These are phyloP conservation scores for Wolfiporia cocos DNA, from an alignment of 1,284 basidiomycete species.

Conservation along the genomic window DNA sequence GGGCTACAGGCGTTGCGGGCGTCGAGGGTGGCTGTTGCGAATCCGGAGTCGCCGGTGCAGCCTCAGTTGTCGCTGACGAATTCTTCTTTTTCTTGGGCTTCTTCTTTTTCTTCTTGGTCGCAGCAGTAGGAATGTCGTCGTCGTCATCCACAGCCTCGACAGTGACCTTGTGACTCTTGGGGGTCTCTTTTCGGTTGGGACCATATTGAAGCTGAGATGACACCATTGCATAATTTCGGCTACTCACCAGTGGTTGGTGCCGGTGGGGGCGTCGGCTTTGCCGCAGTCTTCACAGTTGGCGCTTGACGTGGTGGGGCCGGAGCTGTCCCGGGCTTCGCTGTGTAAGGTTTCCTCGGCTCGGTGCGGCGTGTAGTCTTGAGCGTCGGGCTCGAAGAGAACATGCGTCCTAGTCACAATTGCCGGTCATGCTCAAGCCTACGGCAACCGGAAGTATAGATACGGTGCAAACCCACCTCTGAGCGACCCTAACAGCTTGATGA, in stretches of 20 bases:
- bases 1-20: conserved; percentile 8
- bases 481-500: conserved; percentile 64
- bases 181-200: background rate
- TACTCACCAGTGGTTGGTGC: conserved; percentile 3
- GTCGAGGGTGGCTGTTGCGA: conserved; percentile 6
- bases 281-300: background rate
- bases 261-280: conserved; percentile 6
- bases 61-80: conserved; percentile 22
- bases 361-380: conserved; percentile 36
- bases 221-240: no score
- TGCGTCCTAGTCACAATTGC: conserved; percentile 42
- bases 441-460: background rate
- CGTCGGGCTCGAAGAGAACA: conserved; percentile 60
- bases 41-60: conserved; percentile 4
- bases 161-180: conserved; percentile 41
- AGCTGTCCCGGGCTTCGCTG: conserved; percentile 10
- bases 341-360: conserved; percentile 20
- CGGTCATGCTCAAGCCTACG: background rate
- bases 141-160: conserved; percentile 61
- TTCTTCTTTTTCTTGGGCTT: conserved; percentile 71
- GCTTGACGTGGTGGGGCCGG: conserved; percentile 4
- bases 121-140: conserved; percentile 33
- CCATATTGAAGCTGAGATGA: background rate
- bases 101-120: conserved; percentile 63
- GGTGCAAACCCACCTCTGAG: conserved; percentile 46